phyloP scores from a whole-genome alignment of 2,329 filamentous ascomycete species.

The Hirsutella minnesotensis region DNA sequence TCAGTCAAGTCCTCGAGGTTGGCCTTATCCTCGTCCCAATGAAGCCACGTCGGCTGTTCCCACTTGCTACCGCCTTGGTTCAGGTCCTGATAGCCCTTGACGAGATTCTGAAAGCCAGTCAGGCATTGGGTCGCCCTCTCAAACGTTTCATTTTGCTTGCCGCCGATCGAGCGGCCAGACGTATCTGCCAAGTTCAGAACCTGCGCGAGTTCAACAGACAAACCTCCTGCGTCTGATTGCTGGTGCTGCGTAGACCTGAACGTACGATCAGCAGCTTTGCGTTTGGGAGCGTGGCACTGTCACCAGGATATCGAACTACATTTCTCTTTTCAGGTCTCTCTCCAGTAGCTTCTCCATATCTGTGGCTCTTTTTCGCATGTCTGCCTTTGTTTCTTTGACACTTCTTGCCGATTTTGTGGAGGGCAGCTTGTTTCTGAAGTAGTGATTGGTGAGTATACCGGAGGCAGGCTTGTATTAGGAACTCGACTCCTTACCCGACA shows the following conservation, averaged over 20 bases:
- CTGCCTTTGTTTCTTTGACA: conserved; percentile 9
- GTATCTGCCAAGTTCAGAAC: neutral
- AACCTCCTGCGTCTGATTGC: neutral
- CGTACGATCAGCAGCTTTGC: neutral
- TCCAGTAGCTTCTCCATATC: conserved; percentile 12
- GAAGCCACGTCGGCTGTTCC: conserved; percentile 15
- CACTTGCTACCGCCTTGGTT: conserved; percentile 7
- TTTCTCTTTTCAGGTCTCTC: conserved; percentile 3
- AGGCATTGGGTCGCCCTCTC: conserved; percentile 3
- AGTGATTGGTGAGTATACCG: neutral
- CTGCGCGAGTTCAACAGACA: neutral
- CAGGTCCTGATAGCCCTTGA: conserved; percentile 13
- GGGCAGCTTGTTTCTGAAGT: neutral
- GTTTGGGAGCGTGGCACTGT: neutral
- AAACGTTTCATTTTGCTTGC: conserved; percentile 1
- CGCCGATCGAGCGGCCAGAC: neutral
- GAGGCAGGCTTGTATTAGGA: neutral
- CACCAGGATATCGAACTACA: neutral
- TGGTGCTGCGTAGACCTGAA: neutral
- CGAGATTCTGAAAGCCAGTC: conserved; percentile 8
- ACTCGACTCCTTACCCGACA: neutral
- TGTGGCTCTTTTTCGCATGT: conserved; percentile 11
- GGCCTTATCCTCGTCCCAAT: conserved; percentile 20
- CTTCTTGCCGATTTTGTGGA: conserved; percentile 6
- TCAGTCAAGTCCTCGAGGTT: conserved; percentile 17